Conservation (phyloP, 805 yeast genomes). For the Metschnikowia anglica region DNA sequence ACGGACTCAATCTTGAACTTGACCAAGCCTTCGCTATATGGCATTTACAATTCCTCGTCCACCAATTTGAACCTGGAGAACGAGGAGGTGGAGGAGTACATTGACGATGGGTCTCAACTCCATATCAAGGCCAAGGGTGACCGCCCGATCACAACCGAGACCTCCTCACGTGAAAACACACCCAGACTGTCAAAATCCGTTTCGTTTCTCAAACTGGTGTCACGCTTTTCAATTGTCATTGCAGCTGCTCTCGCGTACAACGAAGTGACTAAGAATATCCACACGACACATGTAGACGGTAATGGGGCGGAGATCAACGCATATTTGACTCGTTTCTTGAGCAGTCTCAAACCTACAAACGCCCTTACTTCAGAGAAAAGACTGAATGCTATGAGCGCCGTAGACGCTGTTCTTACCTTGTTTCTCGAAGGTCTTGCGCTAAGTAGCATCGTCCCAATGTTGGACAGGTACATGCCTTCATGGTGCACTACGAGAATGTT, state of each 20-base stretch:
- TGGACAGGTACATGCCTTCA: conserved; percentile 36
- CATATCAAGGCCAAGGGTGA: conserved; percentile 19
- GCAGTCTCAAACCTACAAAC: conserved; percentile 24
- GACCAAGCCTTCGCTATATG: conserved; percentile 52
- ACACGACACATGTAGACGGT: conserved; percentile 47
- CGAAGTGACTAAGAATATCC: conserved; percentile 51
- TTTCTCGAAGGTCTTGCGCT: conserved; percentile 56
- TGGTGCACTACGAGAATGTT: conserved; percentile 32
- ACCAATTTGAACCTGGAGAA: conserved; percentile 34
- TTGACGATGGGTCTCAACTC: conserved; percentile 20
- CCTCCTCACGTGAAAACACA: neutral
- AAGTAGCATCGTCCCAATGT: conserved; percentile 52
- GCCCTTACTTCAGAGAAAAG: conserved; percentile 2
- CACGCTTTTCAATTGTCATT: conserved; percentile 32
- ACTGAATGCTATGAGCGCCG: conserved; percentile 3
- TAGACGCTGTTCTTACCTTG: conserved; percentile 27
- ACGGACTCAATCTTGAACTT: conserved; percentile 44
- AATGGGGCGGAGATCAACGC: conserved; percentile 44
- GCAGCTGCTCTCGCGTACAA: conserved; percentile 54
- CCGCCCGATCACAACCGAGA: conserved; percentile 8
- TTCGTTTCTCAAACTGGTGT: neutral
- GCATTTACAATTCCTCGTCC: conserved; percentile 47
- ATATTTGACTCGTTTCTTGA: conserved; percentile 28
- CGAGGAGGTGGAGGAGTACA: conserved; percentile 23
- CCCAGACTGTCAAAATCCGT: neutral